Evolutionary conservation across 139 green algal species (phyloP), one percentile per base, ranked within the genome.

Genomic region (Chlorella sp.): DNA sequence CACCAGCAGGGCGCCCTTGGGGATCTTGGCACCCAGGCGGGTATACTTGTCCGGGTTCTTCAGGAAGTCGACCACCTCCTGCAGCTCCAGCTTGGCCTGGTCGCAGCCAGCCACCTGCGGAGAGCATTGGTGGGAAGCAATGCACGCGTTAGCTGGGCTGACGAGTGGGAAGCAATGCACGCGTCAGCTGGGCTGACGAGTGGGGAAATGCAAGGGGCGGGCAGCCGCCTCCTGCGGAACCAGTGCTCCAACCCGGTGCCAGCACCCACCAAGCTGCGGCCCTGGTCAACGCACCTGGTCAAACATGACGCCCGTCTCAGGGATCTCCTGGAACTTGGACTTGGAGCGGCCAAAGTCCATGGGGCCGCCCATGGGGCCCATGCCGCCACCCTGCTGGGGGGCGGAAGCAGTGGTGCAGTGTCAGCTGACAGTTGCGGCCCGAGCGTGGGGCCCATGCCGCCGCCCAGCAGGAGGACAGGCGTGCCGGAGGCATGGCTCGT

Each of bases 241-340:
- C n/a, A n/a, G n/a, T n/a, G n/a, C n/a, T n/a, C n/a, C n/a, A n/a
- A n/a, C n/a, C n/a, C n/a, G n/a, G n/a, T n/a, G n/a, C n/a, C n/a
- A n/a, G n/a, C n/a, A n/a, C n/a, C n/a, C n/a, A n/a, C n/a, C n/a
- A n/a, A n/a, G n/a, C n/a, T n/a, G n/a, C n/a, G n/a, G 44, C 44
- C 44, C 44, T 51, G 44, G 7, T 51, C 44, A 51, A 9, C 51
- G 2, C 51, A 60, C 25, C 84, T 99, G 96, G 39, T 86, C 93
- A 86, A 99, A 99, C n/a, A 87, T 95, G 36, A 99, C 93, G 55
- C 98, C 98, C 7, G 98, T 99, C 93, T 99, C 98, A 0, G 96
- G 96, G 72, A 98, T 94, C 91, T 99, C 98, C 94, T 99, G 97
- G 92, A 99, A 99, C 94, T 99, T 99, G 86, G 90, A 96, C 93